Evolutionary conservation across 495 filamentous ascomycete genomes (phyloP).

Genomic region (Penicillium lividum): DNA sequence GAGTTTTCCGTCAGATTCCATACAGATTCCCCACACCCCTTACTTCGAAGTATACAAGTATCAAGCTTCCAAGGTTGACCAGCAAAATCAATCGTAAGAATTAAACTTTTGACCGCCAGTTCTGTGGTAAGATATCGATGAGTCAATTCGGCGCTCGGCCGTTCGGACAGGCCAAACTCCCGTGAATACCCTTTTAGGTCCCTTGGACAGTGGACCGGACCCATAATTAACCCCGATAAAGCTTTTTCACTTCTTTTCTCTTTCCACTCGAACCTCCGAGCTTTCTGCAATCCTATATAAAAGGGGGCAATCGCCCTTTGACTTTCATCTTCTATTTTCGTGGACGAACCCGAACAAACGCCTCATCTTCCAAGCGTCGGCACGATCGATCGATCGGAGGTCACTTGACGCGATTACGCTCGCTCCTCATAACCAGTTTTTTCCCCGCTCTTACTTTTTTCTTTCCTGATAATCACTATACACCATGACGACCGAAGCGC

Average conservation of each 20-base stretch:
- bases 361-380: not conserved
- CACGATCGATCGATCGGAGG: not conserved
- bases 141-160: conserved; percentile 7
- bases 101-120: no score
- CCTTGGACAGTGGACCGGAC: not conserved
- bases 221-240: conserved; percentile 10
- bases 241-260: not conserved
- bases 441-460: not conserved
- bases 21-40: no score
- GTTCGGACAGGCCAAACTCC: conserved; percentile 13
- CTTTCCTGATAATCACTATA: not conserved
- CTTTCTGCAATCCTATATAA: not conserved
- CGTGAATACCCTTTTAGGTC: conserved; percentile 1
- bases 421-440: not conserved
- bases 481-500: conserved; percentile 15
- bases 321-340: not conserved
- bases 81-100: no score
- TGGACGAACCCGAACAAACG: not conserved
- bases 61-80: no score
- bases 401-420: not conserved
- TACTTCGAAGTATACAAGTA: no score
- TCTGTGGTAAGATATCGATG: no score
- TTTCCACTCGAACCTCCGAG: not conserved
- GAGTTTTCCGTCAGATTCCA: no score
- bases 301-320: not conserved